Conservation (phyloP, 1,284 basidiomycete species). For the Apiotrichum akiyoshidainum region DNA sequence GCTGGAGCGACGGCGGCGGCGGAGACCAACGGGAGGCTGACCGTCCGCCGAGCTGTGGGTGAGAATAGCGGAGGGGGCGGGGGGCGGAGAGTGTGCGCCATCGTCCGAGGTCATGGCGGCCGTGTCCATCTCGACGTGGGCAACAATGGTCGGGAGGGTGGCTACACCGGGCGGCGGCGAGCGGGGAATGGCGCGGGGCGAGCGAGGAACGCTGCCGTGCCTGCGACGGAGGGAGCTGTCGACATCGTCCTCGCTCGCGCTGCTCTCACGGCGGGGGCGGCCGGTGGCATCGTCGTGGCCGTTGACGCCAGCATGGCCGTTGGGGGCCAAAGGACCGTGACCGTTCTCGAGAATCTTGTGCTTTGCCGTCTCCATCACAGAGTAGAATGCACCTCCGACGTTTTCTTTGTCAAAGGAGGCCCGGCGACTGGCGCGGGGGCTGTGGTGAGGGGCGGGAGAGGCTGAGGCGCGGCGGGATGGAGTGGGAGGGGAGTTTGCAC, state of each 20-base stretch:
- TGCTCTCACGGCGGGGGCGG: background rate
- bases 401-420: slow-evolving; percentile 7
- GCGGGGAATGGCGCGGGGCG: slow-evolving; percentile 2
- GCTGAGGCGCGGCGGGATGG: slow-evolving; percentile 13
- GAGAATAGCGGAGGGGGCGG: slow-evolving; percentile 18
- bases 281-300: background rate
- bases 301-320: slow-evolving; percentile 7
- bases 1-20: slow-evolving; percentile 34
- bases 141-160: slow-evolving; percentile 37
- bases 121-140: slow-evolving; percentile 25
- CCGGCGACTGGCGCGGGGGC: slow-evolving; percentile 13
- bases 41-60: slow-evolving; percentile 8
- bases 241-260: slow-evolving; percentile 13
- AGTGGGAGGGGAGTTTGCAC: slow-evolving; percentile 2
- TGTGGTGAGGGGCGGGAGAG: slow-evolving; percentile 10
- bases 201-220: slow-evolving; percentile 1
- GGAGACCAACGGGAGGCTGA: slow-evolving; percentile 19
- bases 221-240: slow-evolving; percentile 7
- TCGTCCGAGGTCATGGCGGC: slow-evolving; percentile 13
- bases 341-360: slow-evolving; percentile 2
- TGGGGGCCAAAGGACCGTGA: background rate
- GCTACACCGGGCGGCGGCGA: slow-evolving; percentile 11
- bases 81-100: slow-evolving; percentile 17
- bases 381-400: background rate
- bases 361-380: slow-evolving; percentile 5